phyloP scores from a whole-genome alignment of 164 flowering plant genomes.

The Sextonia rubra region DNA sequence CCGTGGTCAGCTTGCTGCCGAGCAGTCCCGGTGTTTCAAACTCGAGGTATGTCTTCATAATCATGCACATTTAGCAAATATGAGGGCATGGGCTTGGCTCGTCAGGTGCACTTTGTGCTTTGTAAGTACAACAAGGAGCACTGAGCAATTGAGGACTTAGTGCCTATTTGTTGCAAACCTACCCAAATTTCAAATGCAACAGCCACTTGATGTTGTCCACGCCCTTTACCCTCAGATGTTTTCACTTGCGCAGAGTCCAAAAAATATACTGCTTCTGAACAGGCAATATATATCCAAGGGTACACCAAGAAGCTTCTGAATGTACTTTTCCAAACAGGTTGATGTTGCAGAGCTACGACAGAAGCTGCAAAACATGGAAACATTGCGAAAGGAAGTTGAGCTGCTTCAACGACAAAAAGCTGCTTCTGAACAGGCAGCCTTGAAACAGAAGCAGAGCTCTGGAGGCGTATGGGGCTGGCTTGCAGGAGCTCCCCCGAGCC shows the following conservation, averaged over 20 bases:
- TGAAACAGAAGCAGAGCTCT: slow-evolving; percentile 67
- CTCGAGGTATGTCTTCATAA: slow-evolving; percentile 60
- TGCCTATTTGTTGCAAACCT: too few species aligned
- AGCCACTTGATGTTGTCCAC: too few species aligned
- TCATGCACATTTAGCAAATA: not conserved
- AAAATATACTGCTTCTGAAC: too few species aligned
- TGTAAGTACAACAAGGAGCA: too few species aligned
- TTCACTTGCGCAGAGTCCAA: not conserved
- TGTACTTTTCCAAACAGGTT: slow-evolving; percentile 44
- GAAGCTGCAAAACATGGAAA: slow-evolving; percentile 81
- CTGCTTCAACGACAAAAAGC: slow-evolving; percentile 87
- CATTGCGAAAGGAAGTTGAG: slow-evolving; percentile 83
- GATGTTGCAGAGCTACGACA: slow-evolving; percentile 95
- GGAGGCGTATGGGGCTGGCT: slow-evolving; percentile 99
- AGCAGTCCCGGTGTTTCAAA: slow-evolving; percentile 98
- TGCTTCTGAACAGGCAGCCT: slow-evolving; percentile 87
- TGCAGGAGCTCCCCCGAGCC: slow-evolving; percentile 61
- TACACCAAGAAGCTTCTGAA: too few species aligned
- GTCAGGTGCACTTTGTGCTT: too few species aligned
- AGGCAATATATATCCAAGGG: too few species aligned
- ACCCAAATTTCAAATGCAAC: too few species aligned
- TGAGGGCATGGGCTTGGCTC: too few species aligned
- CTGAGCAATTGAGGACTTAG: too few species aligned
- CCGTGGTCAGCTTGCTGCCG: slow-evolving; percentile 89
- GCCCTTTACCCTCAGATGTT: too few species aligned